Percentiles rank a stretch among this genome's conserved stretches.
Evolutionary conservation across 257 asterid genomes (phyloP).

Genomic region (Henckelia pumila): DNA sequence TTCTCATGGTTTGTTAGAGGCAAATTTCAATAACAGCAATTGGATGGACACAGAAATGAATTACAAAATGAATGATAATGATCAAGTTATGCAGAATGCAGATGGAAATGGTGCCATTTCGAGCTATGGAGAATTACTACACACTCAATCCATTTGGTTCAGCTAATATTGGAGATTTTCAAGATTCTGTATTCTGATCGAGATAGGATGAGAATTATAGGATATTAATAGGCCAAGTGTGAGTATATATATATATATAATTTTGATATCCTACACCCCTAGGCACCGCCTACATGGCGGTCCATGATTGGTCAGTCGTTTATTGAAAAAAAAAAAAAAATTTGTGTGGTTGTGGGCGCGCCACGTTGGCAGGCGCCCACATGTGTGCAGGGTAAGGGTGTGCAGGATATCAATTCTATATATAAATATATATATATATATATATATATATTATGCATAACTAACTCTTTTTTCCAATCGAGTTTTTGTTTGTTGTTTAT

Average conservation of each 20-base stretch:
- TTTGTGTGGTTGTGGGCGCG: too few relatives aligned
- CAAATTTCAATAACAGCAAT: not conserved
- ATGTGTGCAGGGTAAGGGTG: too few relatives aligned
- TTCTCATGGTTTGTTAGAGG: not conserved
- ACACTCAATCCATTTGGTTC: not conserved
- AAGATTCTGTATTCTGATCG: not conserved
- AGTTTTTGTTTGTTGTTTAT: not conserved
- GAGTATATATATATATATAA: too few relatives aligned
- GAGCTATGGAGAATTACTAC: not conserved
- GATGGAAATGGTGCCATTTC: not conserved
- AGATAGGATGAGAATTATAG: not conserved
- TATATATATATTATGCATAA: not conserved
- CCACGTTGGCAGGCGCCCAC: too few relatives aligned
- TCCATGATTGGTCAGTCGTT: too few relatives aligned
- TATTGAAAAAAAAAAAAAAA: too few relatives aligned
- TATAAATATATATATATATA: too few relatives aligned
- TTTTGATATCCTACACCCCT: too few relatives aligned
- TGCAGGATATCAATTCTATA: too few relatives aligned
- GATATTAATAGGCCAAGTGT: not conserved
- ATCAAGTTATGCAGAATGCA: conserved; percentile 6
- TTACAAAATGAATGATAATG: not conserved
- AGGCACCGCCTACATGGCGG: too few relatives aligned
- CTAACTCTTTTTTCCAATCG: not conserved
- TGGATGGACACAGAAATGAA: not conserved
- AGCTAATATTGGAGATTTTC: not conserved